A percentile compares a stretch with the other conserved stretches of the same genome.
phyloP scores from a whole-genome alignment of 2,329 filamentous ascomycete species.

The Lachnellula cervina region DNA sequence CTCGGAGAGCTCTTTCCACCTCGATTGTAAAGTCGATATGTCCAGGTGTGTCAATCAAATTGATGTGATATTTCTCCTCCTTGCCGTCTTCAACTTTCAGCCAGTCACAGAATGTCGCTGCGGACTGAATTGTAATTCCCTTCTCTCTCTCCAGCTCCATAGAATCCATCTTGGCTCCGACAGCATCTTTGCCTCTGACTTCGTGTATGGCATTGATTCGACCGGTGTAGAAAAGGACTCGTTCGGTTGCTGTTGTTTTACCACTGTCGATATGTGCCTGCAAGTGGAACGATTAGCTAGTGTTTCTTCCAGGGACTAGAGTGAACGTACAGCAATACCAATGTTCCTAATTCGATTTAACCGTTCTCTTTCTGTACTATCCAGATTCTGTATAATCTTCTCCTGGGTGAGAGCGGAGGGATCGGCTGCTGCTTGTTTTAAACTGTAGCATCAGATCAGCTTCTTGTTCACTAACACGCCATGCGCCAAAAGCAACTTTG shows the following conservation, averaged over 20 bases:
- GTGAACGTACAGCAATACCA: constrained; percentile 75
- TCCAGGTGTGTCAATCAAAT: constrained; percentile 96
- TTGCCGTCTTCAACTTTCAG: constrained; percentile 76
- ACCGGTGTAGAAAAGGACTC: constrained; percentile 96
- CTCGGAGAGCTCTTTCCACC: constrained; percentile 89
- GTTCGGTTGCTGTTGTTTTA: constrained; percentile 94
- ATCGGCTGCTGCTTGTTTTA: constrained; percentile 27
- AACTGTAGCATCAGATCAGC: constrained; percentile 15
- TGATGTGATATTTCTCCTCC: constrained; percentile 93
- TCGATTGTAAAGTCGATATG: constrained; percentile 99
- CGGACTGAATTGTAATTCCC: constrained; percentile 98
- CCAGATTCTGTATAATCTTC: constrained; percentile 26
- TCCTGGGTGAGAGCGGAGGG: constrained; percentile 25
- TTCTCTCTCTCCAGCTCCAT: constrained; percentile 99
- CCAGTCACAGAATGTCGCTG: constrained; percentile 98
- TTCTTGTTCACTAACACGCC: not conserved
- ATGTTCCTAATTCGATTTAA: constrained; percentile 88
- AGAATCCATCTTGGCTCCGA: constrained; percentile 99
- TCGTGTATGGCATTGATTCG: constrained; percentile 97
- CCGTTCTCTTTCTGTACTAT: constrained; percentile 68
- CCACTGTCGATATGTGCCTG: constrained; percentile 97
- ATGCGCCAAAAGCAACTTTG: no score
- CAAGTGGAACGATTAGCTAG: constrained; percentile 5
- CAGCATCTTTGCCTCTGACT: constrained; percentile 87
- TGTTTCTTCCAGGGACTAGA: not conserved